A percentile compares a stretch with the other conserved stretches of the same genome.
These are phyloP conservation scores for Ogataea corticis DNA, from an alignment of 805 yeast species.

Conservation along the genomic window DNA sequence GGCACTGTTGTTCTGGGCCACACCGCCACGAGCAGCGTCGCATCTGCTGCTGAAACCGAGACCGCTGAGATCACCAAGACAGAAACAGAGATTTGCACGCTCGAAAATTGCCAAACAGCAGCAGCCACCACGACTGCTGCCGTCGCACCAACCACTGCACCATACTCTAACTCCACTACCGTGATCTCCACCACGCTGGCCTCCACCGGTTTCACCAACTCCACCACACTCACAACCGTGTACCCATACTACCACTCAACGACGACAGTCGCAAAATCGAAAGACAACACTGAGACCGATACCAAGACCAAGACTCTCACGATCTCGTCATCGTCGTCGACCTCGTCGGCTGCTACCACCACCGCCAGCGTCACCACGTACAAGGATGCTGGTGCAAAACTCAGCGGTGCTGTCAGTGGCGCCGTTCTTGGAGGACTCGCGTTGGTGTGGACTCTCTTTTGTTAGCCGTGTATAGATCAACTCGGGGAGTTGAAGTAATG, in stretches of 20 bases:
- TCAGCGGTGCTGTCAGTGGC: conserved; percentile 10
- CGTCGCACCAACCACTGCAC: neutral
- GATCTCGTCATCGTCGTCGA: conserved; percentile 1
- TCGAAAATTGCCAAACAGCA: neutral
- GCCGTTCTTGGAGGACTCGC: conserved; percentile 9
- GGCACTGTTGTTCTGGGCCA: conserved; percentile 13
- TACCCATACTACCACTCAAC: conserved; percentile 4
- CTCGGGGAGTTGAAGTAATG: neutral
- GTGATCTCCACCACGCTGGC: neutral
- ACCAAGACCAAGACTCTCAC: conserved; percentile 5
- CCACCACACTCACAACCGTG: conserved; percentile 6
- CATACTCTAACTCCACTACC: conserved; percentile 1
- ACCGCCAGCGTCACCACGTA: conserved; percentile 25
- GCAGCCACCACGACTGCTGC: neutral
- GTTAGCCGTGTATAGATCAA: neutral
- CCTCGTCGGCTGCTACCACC: conserved; percentile 2
- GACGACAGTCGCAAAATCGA: conserved; percentile 1
- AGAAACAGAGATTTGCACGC: conserved; percentile 1
- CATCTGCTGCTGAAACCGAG: neutral
- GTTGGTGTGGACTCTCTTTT: conserved; percentile 12
- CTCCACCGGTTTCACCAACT: conserved; percentile 2
- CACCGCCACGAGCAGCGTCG: conserved; percentile 2
- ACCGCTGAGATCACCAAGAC: neutral
- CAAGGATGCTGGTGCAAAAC: conserved; percentile 25
- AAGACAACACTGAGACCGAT: conserved; percentile 3